Base-by-base conservation (phyloP, 495 filamentous ascomycete genomes). In the Choiromyces venosus region DNA sequence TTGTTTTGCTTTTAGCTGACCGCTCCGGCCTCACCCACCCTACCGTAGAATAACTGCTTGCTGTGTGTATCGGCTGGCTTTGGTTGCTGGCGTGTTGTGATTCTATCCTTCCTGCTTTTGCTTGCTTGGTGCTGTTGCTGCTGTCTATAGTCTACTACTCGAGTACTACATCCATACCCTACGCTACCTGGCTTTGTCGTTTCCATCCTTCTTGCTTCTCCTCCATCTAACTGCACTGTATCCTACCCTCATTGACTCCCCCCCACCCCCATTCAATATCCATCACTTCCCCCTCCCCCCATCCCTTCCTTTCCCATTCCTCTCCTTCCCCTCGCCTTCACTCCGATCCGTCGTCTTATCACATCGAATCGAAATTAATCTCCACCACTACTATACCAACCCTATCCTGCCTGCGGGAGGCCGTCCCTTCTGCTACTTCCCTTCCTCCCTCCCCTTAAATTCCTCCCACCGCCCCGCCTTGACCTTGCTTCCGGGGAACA, bases 391-490 rank as follows among this genome's bases (percentile, higher is more conserved):
- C 61, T 37, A n/a, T n/a, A 29, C 69, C 66, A 66, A 70, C 73
- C 69, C 71, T 66, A 74, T 74, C 74, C 65, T 77, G 74, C 68
- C 74, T 18, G 67, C 44, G 52, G 25, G 52, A 61, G 52, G 52
- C 52, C 52, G 52, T 33, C 52, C 25, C 52, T 56, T 61, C 52
- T 61, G 52, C 52, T 61, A 4, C 52, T 61, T 61, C 52, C 52
- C 68, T 73, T 76, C 75, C 73, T 68, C 40, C 8, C 75, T 77
- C 74, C 69, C 75, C 75, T 77, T 77, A 77, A 77, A 77, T 77
- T 70, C 75, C 40, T 67, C 75, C 76, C 66, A 16, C 66, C 69
- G 69, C 73, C 75, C 75, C 75, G 71, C 70, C 74, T 73, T 77
- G 74, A 56, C 70, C 74, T 77, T 77, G 66, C 75, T 77, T 72